Evolutionary conservation across 2,329 filamentous ascomycete species (phyloP), one percentile per base, ranked within the genome.

Genomic region (Zymoseptoria crescenta): DNA sequence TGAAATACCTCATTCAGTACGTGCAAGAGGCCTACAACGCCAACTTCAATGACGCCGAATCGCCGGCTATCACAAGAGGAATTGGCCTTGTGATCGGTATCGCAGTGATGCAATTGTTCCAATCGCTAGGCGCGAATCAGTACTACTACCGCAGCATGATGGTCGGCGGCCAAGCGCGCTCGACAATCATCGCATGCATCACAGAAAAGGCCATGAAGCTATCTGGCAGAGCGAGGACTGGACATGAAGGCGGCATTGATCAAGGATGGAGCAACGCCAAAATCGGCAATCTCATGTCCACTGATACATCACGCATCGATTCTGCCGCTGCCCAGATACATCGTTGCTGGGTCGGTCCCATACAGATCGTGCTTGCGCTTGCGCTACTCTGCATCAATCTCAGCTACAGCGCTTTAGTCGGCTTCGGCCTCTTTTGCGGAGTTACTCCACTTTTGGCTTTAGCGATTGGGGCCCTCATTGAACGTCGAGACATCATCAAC

Each of bases 171-270:
- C 16, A 56, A 28, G 30, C 27, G 4, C 28, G 35, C 13, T 9
- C 29, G 24, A 24, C 24, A 10, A 9, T 56, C 9, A 50, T 49
- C 35, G 41, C 24, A 27, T 10, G 8, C 24, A 56, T 56, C 24
- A 51, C 27, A 10, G 4, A 56, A 20, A 56, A 49, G 35, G 16
- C 54, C 13, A 50, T 41, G 21, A 10, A 21, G 29, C 16, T 54
- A 30, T 54, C 52, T 16, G 21, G 29, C 29, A n/a, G 52, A n/a
- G 52, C 52, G 13, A 28, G 21, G 21, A 16, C 29, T 10, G 52
- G 52, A 13, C 91, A 89, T 10, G 78, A 79, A 65, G 78, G 79
- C 9, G 68, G 73, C 0, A 64, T 71, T 55, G 52, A 54, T 35
- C 28, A 49, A n/a, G 54, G 29, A 4, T 56, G 54, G 54, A n/a